These are phyloP conservation scores for Arthrobotrys sphaeroides DNA, from an alignment of 2,329 filamentous ascomycete genomes.

Conservation along the genomic window DNA sequence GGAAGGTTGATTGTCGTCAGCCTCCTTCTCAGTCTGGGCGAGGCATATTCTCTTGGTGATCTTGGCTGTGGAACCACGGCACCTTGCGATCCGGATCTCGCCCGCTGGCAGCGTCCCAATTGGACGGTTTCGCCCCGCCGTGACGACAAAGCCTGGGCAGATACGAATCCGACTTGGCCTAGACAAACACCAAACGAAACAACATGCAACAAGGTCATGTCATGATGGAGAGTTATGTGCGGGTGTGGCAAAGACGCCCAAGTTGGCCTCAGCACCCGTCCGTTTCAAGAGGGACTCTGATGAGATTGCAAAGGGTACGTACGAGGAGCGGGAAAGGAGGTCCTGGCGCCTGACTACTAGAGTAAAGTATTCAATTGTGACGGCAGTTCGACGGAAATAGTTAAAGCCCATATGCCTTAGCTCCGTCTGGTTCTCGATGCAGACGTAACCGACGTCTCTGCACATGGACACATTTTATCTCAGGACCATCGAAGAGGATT, in stretches of 20 bases:
- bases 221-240: too few relatives aligned
- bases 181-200: not conserved
- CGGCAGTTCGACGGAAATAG: not conserved
- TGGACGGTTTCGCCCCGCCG: not conserved
- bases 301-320: not conserved
- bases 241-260: not conserved
- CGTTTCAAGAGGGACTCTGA: not conserved
- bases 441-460: not conserved
- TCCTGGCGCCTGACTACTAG: not conserved
- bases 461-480: not conserved
- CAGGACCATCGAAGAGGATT: not conserved
- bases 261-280: not conserved
- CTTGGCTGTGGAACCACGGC: slow-evolving; percentile 25
- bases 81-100: not conserved
- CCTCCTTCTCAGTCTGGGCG: slow-evolving; percentile 35
- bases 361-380: not conserved
- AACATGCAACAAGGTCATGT: not conserved
- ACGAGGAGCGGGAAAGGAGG: not conserved
- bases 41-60: slow-evolving; percentile 39
- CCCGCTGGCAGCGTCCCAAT: not conserved
- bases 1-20: slow-evolving; percentile 17
- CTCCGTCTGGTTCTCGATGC: not conserved
- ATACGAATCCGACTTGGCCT: not conserved
- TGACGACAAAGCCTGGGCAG: not conserved
- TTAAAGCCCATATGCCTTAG: not conserved